phyloP scores from a whole-genome alignment of 371 early-diverging fungal genomes.

The Entomophthora muscae region DNA sequence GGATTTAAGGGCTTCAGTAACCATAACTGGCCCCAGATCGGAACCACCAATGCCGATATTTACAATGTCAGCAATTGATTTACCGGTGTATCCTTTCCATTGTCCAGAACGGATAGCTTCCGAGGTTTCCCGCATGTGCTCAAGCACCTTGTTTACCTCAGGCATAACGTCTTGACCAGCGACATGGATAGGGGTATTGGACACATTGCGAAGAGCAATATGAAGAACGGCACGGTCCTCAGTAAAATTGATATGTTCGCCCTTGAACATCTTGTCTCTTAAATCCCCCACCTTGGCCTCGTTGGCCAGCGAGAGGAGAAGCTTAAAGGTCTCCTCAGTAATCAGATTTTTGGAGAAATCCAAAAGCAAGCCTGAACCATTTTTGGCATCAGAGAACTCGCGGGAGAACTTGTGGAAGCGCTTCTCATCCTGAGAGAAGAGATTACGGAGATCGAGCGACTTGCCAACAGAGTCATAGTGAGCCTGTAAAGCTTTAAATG shows the following conservation, averaged over 20 bases:
- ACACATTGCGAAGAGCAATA: too few relatives aligned
- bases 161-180: too few relatives aligned
- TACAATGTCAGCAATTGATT: slow-evolving; percentile 92
- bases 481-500: too few relatives aligned
- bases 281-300: slow-evolving; percentile 76
- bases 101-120: slow-evolving; percentile 69
- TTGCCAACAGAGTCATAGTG: too few relatives aligned
- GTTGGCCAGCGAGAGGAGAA: slow-evolving; percentile 62
- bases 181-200: too few relatives aligned
- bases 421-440: too few relatives aligned
- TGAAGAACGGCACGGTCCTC: too few relatives aligned
- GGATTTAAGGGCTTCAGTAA: slow-evolving; percentile 89
- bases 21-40: slow-evolving; percentile 99
- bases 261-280: slow-evolving; percentile 86
- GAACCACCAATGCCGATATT: slow-evolving; percentile 99
- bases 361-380: slow-evolving; percentile 63
- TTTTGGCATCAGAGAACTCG: slow-evolving; percentile 38
- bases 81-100: too few relatives aligned
- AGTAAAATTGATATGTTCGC: too few relatives aligned
- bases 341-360: slow-evolving; percentile 96
- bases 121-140: slow-evolving; percentile 77
- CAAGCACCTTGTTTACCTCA: too few relatives aligned
- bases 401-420: too few relatives aligned
- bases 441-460: too few relatives aligned
- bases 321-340: slow-evolving; percentile 52